Conservation (phyloP, 2,329 filamentous ascomycete genomes). For the Alternaria atra region DNA sequence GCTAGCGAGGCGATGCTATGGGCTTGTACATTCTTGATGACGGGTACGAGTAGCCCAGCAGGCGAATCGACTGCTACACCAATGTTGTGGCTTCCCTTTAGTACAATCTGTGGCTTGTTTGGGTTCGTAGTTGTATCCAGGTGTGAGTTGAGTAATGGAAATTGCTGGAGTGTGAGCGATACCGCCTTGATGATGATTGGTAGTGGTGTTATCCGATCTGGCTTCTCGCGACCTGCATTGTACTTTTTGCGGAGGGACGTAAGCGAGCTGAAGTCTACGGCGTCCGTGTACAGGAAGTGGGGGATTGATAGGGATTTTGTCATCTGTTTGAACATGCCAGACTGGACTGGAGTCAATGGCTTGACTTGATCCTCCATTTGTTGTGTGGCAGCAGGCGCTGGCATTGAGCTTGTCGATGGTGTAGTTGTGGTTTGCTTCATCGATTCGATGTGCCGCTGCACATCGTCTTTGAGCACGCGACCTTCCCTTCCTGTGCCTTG, state of each 20-base stretch:
- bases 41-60: slow-evolving; percentile 85
- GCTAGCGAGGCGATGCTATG: slow-evolving; percentile 83
- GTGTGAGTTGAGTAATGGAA: slow-evolving; percentile 86
- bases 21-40: slow-evolving; percentile 82
- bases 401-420: slow-evolving; percentile 44
- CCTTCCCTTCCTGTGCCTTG: slow-evolving; percentile 89
- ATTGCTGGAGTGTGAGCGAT: slow-evolving; percentile 81
- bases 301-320: slow-evolving; percentile 89
- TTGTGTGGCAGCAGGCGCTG: slow-evolving; percentile 20
- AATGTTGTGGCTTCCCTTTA: slow-evolving; percentile 90
- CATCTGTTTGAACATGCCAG: slow-evolving; percentile 98
- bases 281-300: slow-evolving; percentile 94
- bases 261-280: slow-evolving; percentile 81
- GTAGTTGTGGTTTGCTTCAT: slow-evolving; percentile 32
- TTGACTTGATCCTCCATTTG: slow-evolving; percentile 70
- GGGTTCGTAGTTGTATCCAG: slow-evolving; percentile 70
- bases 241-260: slow-evolving; percentile 76
- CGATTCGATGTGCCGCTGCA: slow-evolving; percentile 59
- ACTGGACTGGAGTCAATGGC: slow-evolving; percentile 79
- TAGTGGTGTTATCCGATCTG: slow-evolving; percentile 78
- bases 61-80: slow-evolving; percentile 96
- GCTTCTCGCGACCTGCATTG: slow-evolving; percentile 61
- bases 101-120: slow-evolving; percentile 76
- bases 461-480: slow-evolving; percentile 90
- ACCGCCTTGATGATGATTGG: slow-evolving; percentile 97